Evolutionary conservation across 2,329 filamentous ascomycete species (phyloP).

Genomic region (Phoma sp.): DNA sequence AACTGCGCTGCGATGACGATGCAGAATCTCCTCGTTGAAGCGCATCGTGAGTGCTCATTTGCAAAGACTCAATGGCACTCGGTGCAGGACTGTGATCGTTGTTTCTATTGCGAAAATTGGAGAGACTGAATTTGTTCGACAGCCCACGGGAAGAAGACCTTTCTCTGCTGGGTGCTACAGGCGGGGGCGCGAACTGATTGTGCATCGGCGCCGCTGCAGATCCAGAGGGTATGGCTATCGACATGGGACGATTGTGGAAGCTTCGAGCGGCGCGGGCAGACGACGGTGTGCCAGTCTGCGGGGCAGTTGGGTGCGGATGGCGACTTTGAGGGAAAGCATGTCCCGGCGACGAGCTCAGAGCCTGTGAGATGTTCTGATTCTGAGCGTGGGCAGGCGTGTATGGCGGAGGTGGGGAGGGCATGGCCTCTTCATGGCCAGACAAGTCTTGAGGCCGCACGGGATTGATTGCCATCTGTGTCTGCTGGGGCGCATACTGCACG

Average conservation of each 20-base stretch:
- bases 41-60: conserved; percentile 48
- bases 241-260: conserved; percentile 38
- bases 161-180: conserved; percentile 40
- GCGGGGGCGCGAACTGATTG: conserved; percentile 49
- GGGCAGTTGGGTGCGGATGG: conserved; percentile 38
- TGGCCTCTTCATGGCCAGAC: conserved; percentile 57
- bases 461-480: conserved; percentile 39
- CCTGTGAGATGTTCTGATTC: conserved; percentile 45
- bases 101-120: conserved; percentile 46
- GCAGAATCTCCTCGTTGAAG: conserved; percentile 50
- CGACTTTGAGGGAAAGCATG: conserved; percentile 46
- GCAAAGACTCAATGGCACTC: conserved; percentile 47
- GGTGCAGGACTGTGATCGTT: conserved; percentile 41
- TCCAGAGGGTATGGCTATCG: conserved; percentile 42
- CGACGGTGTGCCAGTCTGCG: conserved; percentile 35
- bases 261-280: conserved; percentile 40
- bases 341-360: conserved; percentile 44
- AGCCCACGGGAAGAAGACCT: conserved; percentile 48
- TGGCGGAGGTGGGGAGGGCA: conserved; percentile 58
- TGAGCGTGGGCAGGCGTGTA: conserved; percentile 52
- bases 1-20: conserved; percentile 31
- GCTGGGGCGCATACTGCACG: conserved; percentile 46
- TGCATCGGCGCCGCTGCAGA: conserved; percentile 42
- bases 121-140: conserved; percentile 48
- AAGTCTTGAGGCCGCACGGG: conserved; percentile 45